Evolutionary conservation across 2,329 filamentous ascomycete genomes (phyloP), one percentile per base, ranked within the genome.

Genomic region (Lizonia empirigonia): DNA sequence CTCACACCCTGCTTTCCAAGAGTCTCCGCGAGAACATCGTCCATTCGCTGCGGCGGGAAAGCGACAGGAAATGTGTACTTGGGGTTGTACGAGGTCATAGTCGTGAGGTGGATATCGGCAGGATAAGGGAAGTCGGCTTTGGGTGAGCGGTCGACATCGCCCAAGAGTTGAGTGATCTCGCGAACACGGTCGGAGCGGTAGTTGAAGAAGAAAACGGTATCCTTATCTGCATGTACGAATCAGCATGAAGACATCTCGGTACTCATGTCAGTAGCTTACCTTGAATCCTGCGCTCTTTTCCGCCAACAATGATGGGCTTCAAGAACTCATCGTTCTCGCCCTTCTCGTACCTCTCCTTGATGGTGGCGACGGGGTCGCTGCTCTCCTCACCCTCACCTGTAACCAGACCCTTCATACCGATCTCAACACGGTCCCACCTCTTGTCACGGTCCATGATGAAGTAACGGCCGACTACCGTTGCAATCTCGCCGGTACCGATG

Each of bases 191-290:
- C 94, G 50, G 94, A 97, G 70, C 94, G 91, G 83, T 99, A 99
- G 86, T 99, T 99, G 89, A 99, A 99, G 85, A 97, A 97, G 85
- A 97, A 97, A 68, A 97, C 84, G 45, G 91, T 93, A 72, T 99
- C 94, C 62, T 89, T 83, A 71, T 97, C 91, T 91, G 59, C 42
- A 51, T 54, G 41, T 47, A 54, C 47, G 37, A 52, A 59, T 72
- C 63, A 71, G 63, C 46, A 42, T 36, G 22, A 34, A 58, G 64
- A 62, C 58, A 65, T 66, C 49, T 51, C 57, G 64, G 64, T 70
- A 50, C 63, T 66, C 63, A 62, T 16, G 23, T 34, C 13, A 23
- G 19, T 3, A 18, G 33, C 55, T 63, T 77, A 89, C 88, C 89
- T 80, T 96, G 86, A 72, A 99, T 87, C 65, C 94, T 88, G 56